Base-by-base conservation (phyloP, 1,139 yeast species). In the Barnettozyma hawaiiensis region DNA sequence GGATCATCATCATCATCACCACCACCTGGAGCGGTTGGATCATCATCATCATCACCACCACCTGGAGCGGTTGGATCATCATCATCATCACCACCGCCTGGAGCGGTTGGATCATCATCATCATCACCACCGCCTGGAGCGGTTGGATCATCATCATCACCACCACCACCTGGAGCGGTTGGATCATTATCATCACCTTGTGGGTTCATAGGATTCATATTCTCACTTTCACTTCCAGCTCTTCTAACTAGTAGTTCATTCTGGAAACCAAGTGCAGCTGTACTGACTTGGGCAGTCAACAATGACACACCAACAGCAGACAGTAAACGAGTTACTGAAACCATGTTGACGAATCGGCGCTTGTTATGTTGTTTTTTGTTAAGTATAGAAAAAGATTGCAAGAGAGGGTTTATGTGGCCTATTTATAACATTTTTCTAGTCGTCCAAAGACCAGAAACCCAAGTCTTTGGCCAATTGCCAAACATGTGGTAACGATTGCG, bases 301-400 rank as follows among this genome's bases (percentile, higher is more conserved):
- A 37, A 10, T 2, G 40, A 29, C 22, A 37, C 40, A 37, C 40
- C 35, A n/a, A 37, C 40, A n/a, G 40, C 31, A 12, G 34, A 29
- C 10, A 37, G 24, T 22, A 37, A 23, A 19, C 40, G 40, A 31
- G 40, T 31, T 31, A 37, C 28, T 15, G 40, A 37, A 31, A 37
- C 40, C 40, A 37, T 37, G 11, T 31, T 31, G 21, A 16, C 18
- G 21, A 31, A 31, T 31, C 21, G 33, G 12, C 18, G 29, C 5
- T 26, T n/a, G 29, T 26, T 26, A 6, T 4, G 29, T 26, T 8
- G 2, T 5, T 18, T n/a, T n/a, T 16, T 12, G 32, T 2, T 5
- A 20, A 21, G 2, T 32, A 18, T n/a, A n/a, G n/a, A n/a, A n/a
- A n/a, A n/a, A n/a, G n/a, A n/a, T n/a, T n/a, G n/a, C n/a, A n/a